Evolutionary conservation across 345 rosid species (phyloP), one percentile per base, ranked within the genome.

Genomic region (Salix purpurea): DNA sequence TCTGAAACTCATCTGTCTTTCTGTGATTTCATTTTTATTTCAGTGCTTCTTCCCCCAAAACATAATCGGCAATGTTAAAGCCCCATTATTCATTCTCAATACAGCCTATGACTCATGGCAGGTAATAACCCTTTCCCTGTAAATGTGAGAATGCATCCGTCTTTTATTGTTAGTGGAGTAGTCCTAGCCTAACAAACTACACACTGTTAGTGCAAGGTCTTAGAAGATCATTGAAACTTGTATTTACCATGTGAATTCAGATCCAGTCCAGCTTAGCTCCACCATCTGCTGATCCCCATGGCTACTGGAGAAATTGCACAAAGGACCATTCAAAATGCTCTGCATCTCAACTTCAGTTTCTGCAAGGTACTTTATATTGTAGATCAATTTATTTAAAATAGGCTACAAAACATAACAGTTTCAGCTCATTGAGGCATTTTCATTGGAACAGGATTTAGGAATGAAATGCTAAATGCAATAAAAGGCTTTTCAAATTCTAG

Each of bases 41-140:
- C 87, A 92, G 99, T 96, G 99, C 84, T 96, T 96, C 90, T 96
- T 96, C 86, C 98, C 99, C n/a, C 99, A 96, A 76, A 87, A 93
- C 83, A 36, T 92, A 78, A 96, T 96, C n/a, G 78, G 81, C 72
- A 86, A 87, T 67, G 84, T 96, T 44, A 87, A 79, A 77, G 89
- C 98, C 65, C 98, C 99, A 0, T 80, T 96, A 10, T 96, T 96
- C 75, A 75, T 96, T 78, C 84, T 96, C 77, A 94, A 96, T 48
- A 90, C 97, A 66, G 99, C 99, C 0, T 96, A 96, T 52, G 99
- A 96, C 88, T 83, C 97, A n/a, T 96, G 99, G 99, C 99, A 96
- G 99, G 99, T 96, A 85, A 71, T 75, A 2, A 64, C 73, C 48
- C 60, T 77, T 75, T 40, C 39, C 34, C 16, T 8, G 28, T 56